phyloP scores from a whole-genome alignment of 1,284 basidiomycete genomes.

The Laetiporus sulphureus region DNA sequence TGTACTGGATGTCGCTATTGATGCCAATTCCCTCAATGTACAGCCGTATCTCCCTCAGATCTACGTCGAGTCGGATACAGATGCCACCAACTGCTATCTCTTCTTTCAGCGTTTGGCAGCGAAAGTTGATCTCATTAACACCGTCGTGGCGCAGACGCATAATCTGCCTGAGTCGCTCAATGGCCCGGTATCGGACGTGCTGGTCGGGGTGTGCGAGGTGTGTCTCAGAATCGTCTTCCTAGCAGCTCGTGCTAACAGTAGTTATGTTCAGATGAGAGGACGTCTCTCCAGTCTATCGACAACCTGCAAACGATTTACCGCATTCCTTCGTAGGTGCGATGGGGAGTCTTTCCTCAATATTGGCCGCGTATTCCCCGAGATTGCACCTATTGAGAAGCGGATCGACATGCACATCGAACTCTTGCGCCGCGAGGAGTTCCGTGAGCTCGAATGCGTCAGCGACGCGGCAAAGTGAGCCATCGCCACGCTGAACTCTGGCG shows the following conservation, averaged over 20 bases:
- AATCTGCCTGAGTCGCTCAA: slow-evolving; percentile 79
- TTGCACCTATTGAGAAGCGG: slow-evolving; percentile 83
- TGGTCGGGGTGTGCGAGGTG: slow-evolving; percentile 90
- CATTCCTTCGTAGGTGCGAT: slow-evolving; percentile 72
- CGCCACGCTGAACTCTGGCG: not conserved
- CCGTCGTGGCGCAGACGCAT: slow-evolving; percentile 74
- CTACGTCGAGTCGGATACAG: slow-evolving; percentile 71
- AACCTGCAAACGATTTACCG: slow-evolving; percentile 83
- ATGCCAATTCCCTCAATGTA: not conserved
- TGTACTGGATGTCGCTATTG: not conserved
- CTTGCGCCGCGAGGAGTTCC: slow-evolving; percentile 82
- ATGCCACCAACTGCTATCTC: slow-evolving; percentile 82
- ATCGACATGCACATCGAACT: slow-evolving; percentile 89
- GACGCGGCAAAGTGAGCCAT: slow-evolving; percentile 76
- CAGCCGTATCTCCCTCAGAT: slow-evolving; percentile 17
- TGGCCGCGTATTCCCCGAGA: slow-evolving; percentile 80
- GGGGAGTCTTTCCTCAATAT: slow-evolving; percentile 79
- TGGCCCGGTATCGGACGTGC: slow-evolving; percentile 69
- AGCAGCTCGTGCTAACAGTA: not conserved
- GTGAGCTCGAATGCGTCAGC: slow-evolving; percentile 86
- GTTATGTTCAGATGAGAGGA: slow-evolving; percentile 58
- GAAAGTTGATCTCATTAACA: slow-evolving; percentile 83
- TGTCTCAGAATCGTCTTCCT: slow-evolving; percentile 13
- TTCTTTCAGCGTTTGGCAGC: slow-evolving; percentile 85
- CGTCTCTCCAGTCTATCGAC: slow-evolving; percentile 74